These are phyloP conservation scores for Sporothrix globosa DNA, from an alignment of 2,329 filamentous ascomycete species.

Conservation along the genomic window DNA sequence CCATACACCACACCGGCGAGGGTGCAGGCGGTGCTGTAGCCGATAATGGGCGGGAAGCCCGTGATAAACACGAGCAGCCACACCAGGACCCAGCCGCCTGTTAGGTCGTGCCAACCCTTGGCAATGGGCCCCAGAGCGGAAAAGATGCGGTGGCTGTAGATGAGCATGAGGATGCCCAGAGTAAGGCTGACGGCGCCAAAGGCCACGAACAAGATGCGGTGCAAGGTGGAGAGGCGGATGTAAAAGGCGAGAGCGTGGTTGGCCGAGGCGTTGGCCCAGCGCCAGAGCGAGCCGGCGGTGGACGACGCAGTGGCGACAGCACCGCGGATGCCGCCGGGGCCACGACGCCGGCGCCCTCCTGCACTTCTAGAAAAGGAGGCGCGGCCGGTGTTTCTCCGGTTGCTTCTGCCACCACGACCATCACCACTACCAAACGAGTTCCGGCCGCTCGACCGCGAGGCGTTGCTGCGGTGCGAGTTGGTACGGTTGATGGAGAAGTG, in stretches of 20 bases:
- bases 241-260: conserved; percentile 43
- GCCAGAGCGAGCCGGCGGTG: not conserved
- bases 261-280: conserved; percentile 19
- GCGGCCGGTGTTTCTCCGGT: not conserved
- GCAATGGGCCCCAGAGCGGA: conserved; percentile 72
- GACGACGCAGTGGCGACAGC: conserved; percentile 1
- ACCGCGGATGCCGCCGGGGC: not conserved
- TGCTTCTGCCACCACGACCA: not conserved
- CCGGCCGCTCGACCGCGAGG: not conserved
- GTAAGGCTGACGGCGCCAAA: conserved; percentile 56
- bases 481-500: conserved; percentile 30
- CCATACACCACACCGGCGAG: conserved; percentile 60
- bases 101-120: conserved; percentile 73
- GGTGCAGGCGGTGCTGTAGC: conserved; percentile 74
- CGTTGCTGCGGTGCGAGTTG: conserved; percentile 15
- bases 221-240: conserved; percentile 59
- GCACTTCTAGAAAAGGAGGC: conserved; percentile 2
- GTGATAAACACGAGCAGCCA: conserved; percentile 75
- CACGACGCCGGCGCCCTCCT: not conserved
- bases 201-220: conserved; percentile 62
- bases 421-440: not conserved
- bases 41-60: conserved; percentile 84
- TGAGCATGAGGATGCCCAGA: conserved; percentile 67
- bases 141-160: conserved; percentile 83
- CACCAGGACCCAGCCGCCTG: conserved; percentile 73